These are phyloP conservation scores for Backusella tarrabulga DNA, from an alignment of 192 early-diverging fungal species.

Conservation along the genomic window DNA sequence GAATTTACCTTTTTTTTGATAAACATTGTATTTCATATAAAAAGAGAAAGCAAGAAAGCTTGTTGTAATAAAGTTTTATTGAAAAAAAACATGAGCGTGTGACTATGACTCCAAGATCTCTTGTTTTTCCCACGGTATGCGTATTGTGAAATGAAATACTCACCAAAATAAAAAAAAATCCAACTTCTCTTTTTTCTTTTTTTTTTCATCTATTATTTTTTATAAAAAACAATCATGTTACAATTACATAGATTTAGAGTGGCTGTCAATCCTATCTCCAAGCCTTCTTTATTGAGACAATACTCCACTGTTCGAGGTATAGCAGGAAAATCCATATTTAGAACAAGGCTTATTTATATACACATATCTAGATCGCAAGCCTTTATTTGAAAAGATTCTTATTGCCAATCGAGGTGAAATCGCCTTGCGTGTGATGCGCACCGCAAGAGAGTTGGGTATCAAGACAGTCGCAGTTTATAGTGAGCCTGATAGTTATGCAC, in stretches of 20 bases:
- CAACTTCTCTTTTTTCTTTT: not conserved
- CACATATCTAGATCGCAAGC: conserved; percentile 53
- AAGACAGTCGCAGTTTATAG: conserved; percentile 93
- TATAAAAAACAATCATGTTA: not conserved
- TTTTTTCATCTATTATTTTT: not conserved
- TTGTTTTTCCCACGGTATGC: conserved; percentile 1
- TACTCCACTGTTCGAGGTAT: not conserved
- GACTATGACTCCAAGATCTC: not conserved
- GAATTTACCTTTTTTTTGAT: not conserved
- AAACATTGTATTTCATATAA: not conserved
- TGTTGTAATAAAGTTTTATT: not conserved
- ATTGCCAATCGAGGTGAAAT: conserved; percentile 93
- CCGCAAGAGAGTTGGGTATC: conserved; percentile 87
- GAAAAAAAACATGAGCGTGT: not conserved
- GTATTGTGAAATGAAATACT: not conserved
- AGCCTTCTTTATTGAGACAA: not conserved
- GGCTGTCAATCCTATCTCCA: not conserved
- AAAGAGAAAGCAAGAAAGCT: not conserved
- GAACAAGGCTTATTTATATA: too few species aligned
- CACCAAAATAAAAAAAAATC: not conserved
- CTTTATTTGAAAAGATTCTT: conserved; percentile 93
- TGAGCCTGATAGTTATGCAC: conserved; percentile 83
- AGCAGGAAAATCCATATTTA: too few species aligned
- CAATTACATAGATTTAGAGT: not conserved
- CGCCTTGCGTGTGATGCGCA: conserved; percentile 77